A percentile compares a stretch with the other conserved stretches of the same genome.
Evolutionary conservation across 2,329 filamentous ascomycete species (phyloP).

Genomic region (Phoma sp.): DNA sequence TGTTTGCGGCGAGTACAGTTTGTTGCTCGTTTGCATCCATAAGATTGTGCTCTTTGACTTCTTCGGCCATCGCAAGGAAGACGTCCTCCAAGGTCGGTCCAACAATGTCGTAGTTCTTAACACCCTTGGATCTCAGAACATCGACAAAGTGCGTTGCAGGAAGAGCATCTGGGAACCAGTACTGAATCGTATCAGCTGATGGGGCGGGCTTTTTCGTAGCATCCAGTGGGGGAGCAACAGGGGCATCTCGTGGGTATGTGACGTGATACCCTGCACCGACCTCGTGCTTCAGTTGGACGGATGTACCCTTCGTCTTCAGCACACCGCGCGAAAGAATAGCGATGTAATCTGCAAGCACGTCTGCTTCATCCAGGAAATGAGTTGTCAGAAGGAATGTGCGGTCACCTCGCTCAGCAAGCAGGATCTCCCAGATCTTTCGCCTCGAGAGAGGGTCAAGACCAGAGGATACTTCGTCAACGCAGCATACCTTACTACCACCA

Average conservation of each 20-base stretch:
- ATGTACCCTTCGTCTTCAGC: conserved; percentile 82
- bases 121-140: conserved; percentile 69
- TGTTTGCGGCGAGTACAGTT: conserved; percentile 23
- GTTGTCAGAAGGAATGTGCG: conserved; percentile 89
- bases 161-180: conserved; percentile 72
- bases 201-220: conserved; percentile 53
- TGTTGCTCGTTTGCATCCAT: conserved; percentile 34
- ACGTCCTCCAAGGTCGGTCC: conserved; percentile 94
- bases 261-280: conserved; percentile 87
- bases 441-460: conserved; percentile 87
- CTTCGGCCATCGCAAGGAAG: conserved; percentile 84
- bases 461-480: conserved; percentile 88
- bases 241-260: conserved; percentile 41
- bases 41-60: conserved; percentile 66
- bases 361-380: conserved; percentile 93
- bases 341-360: conserved; percentile 87
- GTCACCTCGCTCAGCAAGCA: conserved; percentile 81
- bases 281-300: conserved; percentile 82
- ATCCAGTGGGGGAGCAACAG: conserved; percentile 59
- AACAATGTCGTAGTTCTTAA: conserved; percentile 82
- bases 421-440: conserved; percentile 92
- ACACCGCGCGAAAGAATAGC: conserved; percentile 85
- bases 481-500: conserved; percentile 85
- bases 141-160: conserved; percentile 76
- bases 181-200: conserved; percentile 72